Evolutionary conservation across 2,329 filamentous ascomycete species (phyloP), one percentile per base, ranked within the genome.

Genomic region (Colletotrichum neosansevieriae): DNA sequence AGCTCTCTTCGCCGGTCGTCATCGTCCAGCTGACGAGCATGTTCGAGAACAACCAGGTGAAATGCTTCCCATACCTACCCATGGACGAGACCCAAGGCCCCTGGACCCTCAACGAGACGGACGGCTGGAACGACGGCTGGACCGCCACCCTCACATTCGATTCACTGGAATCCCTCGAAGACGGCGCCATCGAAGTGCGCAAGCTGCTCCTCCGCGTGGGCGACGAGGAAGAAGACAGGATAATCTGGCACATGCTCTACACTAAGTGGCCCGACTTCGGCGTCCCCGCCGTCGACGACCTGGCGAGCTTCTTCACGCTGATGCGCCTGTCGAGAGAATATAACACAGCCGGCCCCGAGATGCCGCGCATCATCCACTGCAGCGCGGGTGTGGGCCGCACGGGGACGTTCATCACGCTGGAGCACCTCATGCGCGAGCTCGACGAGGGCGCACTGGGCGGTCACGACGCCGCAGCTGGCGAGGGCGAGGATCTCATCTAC

Each of bases 1-100:
- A 97, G 79, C 79, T 86, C 58, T 76, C 82, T 29, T 89, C 90
- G 51, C 89, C 91, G 2, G 94, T 89, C 1, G 93, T 98, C 64
- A 91, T 98, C 60, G 91, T 98, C 65, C 98, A 98, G 93, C 88
- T 99, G 70, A 99, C 95, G 2, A 93, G 94, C 76, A 95, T 94
- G 29, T 86, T 92, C 75, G 95, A 98, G 79, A 85, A 87, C 36
- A 86, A 88, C 66, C 83, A 88, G 74, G 89, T 97, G 78, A 97
- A 98, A 79, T 98, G 95, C 79, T 93, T 88, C 72, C 92, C 91
- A 50, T 99, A 99, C 79, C 98, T 94, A 72, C 94, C 94, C 0
- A 79, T 84, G 61, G 79, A 82, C 47, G 76, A 84, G 15, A 85
- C 87, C 4, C 82, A 87, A 10, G 78, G 85, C 4, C 84, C 84